Percentiles rank a stretch among this genome's conserved stretches.
Conservation (phyloP, 78 protist species). For the Dictyostelium brefeldianum region DNA sequence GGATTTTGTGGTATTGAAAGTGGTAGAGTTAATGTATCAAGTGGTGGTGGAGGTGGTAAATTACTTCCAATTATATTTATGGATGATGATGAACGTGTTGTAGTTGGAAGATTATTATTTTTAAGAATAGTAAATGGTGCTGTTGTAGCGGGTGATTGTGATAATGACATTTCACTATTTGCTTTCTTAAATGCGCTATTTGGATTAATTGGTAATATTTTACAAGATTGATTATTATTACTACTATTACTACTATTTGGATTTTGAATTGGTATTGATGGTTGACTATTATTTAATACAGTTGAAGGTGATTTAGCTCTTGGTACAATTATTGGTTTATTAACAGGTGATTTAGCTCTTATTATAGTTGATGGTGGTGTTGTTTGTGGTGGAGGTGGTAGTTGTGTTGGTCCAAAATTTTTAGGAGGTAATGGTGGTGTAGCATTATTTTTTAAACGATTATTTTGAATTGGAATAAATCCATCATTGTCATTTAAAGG, state of each 20-base stretch:
- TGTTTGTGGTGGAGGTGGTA: not conserved
- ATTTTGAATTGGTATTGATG: not conserved
- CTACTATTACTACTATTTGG: not conserved
- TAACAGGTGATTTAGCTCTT: constrained; percentile 6
- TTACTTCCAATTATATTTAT: not conserved
- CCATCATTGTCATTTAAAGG: not conserved
- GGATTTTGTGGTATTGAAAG: not conserved
- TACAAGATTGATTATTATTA: not conserved
- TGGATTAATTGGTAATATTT: not conserved
- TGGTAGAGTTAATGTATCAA: not conserved
- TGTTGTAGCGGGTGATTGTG: constrained; percentile 11
- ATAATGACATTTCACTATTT: not conserved
- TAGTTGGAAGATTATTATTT: not conserved
- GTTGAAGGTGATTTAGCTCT: constrained; percentile 4
- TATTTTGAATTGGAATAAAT: not conserved
- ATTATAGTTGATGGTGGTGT: not conserved
- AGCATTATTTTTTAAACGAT: not conserved
- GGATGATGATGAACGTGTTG: not conserved
- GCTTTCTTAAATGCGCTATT: constrained; percentile 1
- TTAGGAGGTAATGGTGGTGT: constrained; percentile 18
- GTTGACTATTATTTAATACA: not conserved
- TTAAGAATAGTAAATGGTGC: not conserved
- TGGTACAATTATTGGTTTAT: not conserved
- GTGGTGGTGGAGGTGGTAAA: constrained; percentile 16
- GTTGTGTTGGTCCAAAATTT: not conserved